Conservation (phyloP, 2,329 filamentous ascomycete species). For the Davidsoniella virescens region DNA sequence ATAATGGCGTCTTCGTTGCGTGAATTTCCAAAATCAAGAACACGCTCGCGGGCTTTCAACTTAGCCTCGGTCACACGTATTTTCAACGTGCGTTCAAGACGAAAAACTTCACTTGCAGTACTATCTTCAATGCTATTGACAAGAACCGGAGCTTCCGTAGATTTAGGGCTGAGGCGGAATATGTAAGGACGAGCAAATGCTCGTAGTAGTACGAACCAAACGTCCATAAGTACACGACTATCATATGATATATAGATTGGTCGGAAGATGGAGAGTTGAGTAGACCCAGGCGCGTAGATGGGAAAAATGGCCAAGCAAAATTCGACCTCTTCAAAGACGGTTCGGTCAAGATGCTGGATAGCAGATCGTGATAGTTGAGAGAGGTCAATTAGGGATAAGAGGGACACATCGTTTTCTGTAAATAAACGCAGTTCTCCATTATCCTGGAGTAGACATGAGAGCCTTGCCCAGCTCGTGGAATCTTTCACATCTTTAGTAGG, state of each 20-base stretch:
- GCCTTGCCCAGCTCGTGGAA: conserved; percentile 48
- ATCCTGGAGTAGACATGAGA: conserved; percentile 87
- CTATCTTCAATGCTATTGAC: conserved; percentile 23
- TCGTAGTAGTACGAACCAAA: conserved; percentile 85
- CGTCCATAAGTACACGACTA: conserved; percentile 79
- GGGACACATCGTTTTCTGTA: conserved; percentile 65
- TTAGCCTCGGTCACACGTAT: conserved; percentile 47
- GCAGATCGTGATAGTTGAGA: conserved; percentile 79
- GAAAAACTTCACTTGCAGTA: conserved; percentile 34
- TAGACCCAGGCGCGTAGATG: conserved; percentile 65
- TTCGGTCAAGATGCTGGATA: conserved; percentile 76
- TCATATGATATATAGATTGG: conserved; percentile 83
- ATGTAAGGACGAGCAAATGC: conserved; percentile 87
- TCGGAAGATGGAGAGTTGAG: conserved; percentile 59
- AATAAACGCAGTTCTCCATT: conserved; percentile 88
- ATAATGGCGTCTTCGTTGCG: conserved; percentile 27
- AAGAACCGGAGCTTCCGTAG: conserved; percentile 28
- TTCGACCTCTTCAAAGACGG: conserved; percentile 70
- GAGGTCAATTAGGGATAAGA: conserved; percentile 71
- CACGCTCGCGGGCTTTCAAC: conserved; percentile 25
- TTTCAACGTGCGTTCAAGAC: conserved; percentile 43
- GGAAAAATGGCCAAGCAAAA: conserved; percentile 93
- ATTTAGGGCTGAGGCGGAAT: conserved; percentile 45
- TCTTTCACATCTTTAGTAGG: conserved; percentile 20
- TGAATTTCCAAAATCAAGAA: conserved; percentile 4